Base-by-base conservation (phyloP, 495 filamentous ascomycete species). In the Evernia prunastri region DNA sequence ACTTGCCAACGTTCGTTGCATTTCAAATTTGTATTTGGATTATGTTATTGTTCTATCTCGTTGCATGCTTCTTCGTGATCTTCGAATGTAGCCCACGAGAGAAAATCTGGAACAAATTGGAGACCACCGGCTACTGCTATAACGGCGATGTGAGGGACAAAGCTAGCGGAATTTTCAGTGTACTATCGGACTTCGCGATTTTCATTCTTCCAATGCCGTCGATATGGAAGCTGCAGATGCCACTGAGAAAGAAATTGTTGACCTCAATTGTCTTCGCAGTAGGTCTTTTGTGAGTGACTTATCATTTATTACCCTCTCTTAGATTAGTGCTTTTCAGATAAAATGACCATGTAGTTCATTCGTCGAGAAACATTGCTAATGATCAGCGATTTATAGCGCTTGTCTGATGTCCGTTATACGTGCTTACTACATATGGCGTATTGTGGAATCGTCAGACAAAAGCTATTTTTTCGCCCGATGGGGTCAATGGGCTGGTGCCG, bases 91-190 rank as follows among this genome's bases (percentile, higher is more conserved):
- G 66, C 45, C 76, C 76, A 13, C 70, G 73, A 17, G 68, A 66
- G 61, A 77, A 77, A 60, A 67, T 72, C 57, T 77, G 75, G 74
- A 60, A 73, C 0, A 25, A 53, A 11, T 56, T 69, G 1, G 40
- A 71, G 18, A 66, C 76, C 10, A 51, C 47, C 1, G 75, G 75
- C 3, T 72, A 75, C 40, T 78, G 76, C 54, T 68, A 74, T 57
- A 70, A 77, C 10, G 5, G 56, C 18, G 54, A 70, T 27, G 72
- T 68, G 1, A 63, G 63, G 0, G 71, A 77, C 43, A 17, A 42
- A 17, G 56, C 56, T 42, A 61, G 20, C 20, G 63, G 59, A 25
- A 56, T 63, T 11, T 65, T 66, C 37, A 69, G 66, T 40, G 56
- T 69, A 3, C 10, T 69, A 13, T 63, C 67, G 12, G 64, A 69